Base-by-base conservation (phyloP, 2,329 filamentous ascomycete species). In the Botrytis paeoniae region DNA sequence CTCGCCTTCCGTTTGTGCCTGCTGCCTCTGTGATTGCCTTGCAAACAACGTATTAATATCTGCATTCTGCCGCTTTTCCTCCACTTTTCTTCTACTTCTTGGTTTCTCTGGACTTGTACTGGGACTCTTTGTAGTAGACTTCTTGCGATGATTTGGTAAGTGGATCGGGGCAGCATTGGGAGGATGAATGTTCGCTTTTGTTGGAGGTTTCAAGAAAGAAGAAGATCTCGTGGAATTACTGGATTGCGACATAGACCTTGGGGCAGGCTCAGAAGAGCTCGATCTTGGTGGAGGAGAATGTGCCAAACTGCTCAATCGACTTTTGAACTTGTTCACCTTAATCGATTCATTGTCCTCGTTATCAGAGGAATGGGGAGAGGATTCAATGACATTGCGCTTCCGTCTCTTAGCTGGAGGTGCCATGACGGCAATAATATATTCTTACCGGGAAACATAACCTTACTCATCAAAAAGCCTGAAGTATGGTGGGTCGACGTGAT, bases 31-130 rank as follows among this genome's bases (percentile, higher is more conserved):
- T 12, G 86, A 86, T 79, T 91, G 89, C 68, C 85, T 89, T 29
- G 88, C 89, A 76, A 91, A 91, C 29, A 91, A 83, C 0, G 87
- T 85, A 77, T 86, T 83, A 22, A 91, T 82, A 76, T 91, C 86
- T 5, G 84, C 88, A 10, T 86, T 86, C 75, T 86, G 88, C 8
- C 84, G 85, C 75, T 85, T 88, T 70, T 87, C 86, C 10, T 84
- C 84, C 9, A 80, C 63, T 74, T 84, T 86, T n/a, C 78, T 79
- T 82, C 78, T 81, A 61, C 76, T 75, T 73, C 78, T 82, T 72
- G 77, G 72, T 76, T 85, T 85, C 73, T 84, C 81, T 0, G 87
- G 86, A 74, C 86, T 88, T 25, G 82, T 80, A 74, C 83, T 86
- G 75, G 71, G 76, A 75, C 74, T 81, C 72, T 77, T 80, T 75